A percentile compares a stretch with the other conserved stretches of the same genome.
phyloP scores from a whole-genome alignment of 1,284 basidiomycete genomes.

The Malassezia cuniculi region DNA sequence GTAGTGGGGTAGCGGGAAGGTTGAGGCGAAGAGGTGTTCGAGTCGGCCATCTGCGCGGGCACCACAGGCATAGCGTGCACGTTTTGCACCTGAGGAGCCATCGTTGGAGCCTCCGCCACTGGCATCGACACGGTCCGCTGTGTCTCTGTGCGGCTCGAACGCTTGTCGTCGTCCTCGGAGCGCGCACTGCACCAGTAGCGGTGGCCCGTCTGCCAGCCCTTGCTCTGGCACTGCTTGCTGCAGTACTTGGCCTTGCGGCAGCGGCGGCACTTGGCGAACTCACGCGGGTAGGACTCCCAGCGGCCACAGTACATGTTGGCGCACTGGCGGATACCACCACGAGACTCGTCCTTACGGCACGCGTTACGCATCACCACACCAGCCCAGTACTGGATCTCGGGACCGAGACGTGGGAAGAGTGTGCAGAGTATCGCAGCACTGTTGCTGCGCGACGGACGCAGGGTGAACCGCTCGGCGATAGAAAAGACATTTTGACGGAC shows the following conservation, averaged over 20 bases:
- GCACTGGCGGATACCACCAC: conserved; percentile 89
- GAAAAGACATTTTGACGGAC: conserved; percentile 59
- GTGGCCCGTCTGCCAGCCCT: conserved; percentile 92
- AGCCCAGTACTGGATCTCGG: conserved; percentile 96
- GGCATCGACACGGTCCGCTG: background rate
- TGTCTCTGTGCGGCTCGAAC: background rate
- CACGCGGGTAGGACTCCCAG: conserved; percentile 83
- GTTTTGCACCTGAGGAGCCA: background rate
- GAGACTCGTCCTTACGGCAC: conserved; percentile 80
- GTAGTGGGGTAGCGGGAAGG: conserved; percentile 9
- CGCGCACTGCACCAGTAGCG: conserved; percentile 52
- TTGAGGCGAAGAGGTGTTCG: background rate
- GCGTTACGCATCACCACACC: conserved; percentile 99
- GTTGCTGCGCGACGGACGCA: conserved; percentile 63
- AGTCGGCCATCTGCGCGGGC: background rate
- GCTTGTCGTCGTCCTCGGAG: conserved; percentile 27
- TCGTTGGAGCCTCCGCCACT: background rate
- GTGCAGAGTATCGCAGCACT: conserved; percentile 47
- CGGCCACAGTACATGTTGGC: conserved; percentile 80
- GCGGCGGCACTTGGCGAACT: conserved; percentile 91
- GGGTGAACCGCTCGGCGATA: conserved; percentile 88
- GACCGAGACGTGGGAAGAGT: conserved; percentile 54
- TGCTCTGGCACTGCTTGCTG: conserved; percentile 91
- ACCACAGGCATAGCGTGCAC: background rate
- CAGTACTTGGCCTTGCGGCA: conserved; percentile 98